Evolutionary conservation across 768 basidiomycete genomes (phyloP), one percentile per base, ranked within the genome.

Genomic region (Boletus bicolor): DNA sequence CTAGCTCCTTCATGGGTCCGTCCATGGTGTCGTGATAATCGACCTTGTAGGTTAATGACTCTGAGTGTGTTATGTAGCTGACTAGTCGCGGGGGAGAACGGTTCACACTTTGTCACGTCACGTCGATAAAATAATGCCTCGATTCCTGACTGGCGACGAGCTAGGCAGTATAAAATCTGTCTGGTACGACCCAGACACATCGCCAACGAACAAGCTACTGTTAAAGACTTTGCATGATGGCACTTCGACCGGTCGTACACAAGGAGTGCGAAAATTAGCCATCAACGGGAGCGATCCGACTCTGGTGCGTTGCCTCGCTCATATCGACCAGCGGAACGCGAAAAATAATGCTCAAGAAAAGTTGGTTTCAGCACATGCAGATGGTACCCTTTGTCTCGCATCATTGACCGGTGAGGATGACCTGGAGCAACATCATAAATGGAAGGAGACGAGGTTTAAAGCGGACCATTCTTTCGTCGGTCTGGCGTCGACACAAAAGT

Each of bases 61-160:
- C 28, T 28, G 28, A 35, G 10, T n/a, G 43, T 34, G 30, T 32
- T 48, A 24, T 24, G 21, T 24, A 37, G 34, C n/a, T 9, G 28
- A 48, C 21, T 19, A 24, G 21, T 15, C 15, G 48, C 36, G 15
- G 14, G 5, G 26, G 26, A 6, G 28, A 28, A 30, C 28, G 17
- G 34, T 32, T 60, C 52, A 54, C 51, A 17, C 45, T 26, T 57
- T 55, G 61, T 66, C 64, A 71, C 67, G 59, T 61, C 59, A 68
- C 67, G 47, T 55, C 26, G 17, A 53, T 36, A 44, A 19, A 26
- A 32, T 30, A 12, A 90, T 89, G 86, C 73, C 82, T 67, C 81
- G 79, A 55, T 91, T 91, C 72, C 72, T 90, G 49, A 70, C 83
- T 44, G 91, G 89, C 59, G 91, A 93, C 72, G 86, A 90, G 59